Evolutionary conservation across 2,329 filamentous ascomycete genomes (phyloP), one percentile per base, ranked within the genome.

Genomic region (Zopfia rhizophila): DNA sequence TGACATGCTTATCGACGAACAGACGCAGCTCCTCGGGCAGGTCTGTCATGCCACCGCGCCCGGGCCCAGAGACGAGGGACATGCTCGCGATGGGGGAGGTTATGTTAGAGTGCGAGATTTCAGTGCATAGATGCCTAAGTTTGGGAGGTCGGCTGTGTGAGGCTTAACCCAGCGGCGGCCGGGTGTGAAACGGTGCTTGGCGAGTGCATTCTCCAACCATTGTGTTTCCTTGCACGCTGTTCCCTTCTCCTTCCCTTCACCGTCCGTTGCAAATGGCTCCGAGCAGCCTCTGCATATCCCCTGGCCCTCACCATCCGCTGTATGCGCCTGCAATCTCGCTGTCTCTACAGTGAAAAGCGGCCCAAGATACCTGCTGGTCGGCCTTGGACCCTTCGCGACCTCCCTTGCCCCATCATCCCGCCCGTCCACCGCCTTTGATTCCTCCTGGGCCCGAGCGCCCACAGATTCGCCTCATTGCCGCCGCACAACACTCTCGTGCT

Each of bases 1-100:
- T 85, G 63, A 97, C 90, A 72, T 99, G 94, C 68, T 84, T 84
- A 56, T 85, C 77, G 38, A 80, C 72, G 51, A 76, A 79, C 45
- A 87, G 76, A 36, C 76, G 72, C 53, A 81, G 74, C 55, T 80
- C 76, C 45, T 73, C 65, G 13, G 77, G 74, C 51, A 75, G 65
- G 49, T 50, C 63, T 32, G 62, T 40, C 33, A 55, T 69, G 45
- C 68, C 68, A 55, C 79, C 72, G 51, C 80, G 75, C 44, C 83
- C 83, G 33, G 83, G 83, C 17, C 83, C 83, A 38, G 83, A 81
- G 48, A 81, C 82, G 36, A 86, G 74, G 30, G 83, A 81, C 83
- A 86, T 87, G 56, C 36, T 33, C 7, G 27, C 25, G 27, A 5
- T 24, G n/a, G 27, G 14, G 22, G 32, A 24, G 21, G 10, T 8